phyloP scores from a whole-genome alignment of 768 basidiomycete genomes.

The Dioszegia crocea region DNA sequence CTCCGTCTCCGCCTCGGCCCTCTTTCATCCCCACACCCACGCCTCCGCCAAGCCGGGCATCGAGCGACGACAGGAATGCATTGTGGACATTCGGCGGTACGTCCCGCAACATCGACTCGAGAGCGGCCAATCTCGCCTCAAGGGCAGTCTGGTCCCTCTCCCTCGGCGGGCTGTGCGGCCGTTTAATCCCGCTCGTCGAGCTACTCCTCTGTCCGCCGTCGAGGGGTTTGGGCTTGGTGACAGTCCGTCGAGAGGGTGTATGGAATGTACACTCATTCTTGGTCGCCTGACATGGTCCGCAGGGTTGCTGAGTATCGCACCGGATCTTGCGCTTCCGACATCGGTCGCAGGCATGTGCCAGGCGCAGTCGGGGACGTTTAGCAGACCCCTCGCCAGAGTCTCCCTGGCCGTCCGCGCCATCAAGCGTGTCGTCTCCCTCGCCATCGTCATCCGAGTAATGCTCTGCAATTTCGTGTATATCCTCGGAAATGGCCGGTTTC shows the following conservation, averaged over 20 bases:
- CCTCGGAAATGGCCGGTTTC: conserved; percentile 4
- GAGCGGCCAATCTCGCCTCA: conserved; percentile 47
- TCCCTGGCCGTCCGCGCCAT: neutral
- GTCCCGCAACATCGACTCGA: conserved; percentile 50
- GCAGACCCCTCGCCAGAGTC: conserved; percentile 5
- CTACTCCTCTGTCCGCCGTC: conserved; percentile 12
- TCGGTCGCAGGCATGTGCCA: conserved; percentile 45
- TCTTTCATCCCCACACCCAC: conserved; percentile 38
- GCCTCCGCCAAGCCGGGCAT: conserved; percentile 43
- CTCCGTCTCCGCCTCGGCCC: conserved; percentile 29
- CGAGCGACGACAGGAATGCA: conserved; percentile 46
- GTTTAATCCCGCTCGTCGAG: conserved; percentile 9
- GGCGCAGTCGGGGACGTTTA: conserved; percentile 43
- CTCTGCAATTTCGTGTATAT: neutral
- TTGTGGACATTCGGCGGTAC: conserved; percentile 51
- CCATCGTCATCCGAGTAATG: conserved; percentile 11
- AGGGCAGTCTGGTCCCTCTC: conserved; percentile 14
- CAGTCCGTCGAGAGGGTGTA: conserved; percentile 41
- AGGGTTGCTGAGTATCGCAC: conserved; percentile 50
- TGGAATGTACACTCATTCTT: conserved; percentile 50
- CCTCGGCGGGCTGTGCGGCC: conserved; percentile 17
- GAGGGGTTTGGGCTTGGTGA: conserved; percentile 31
- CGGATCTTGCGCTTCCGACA: conserved; percentile 42
- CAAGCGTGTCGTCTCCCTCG: conserved; percentile 1
- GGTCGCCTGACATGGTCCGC: conserved; percentile 46